Evolutionary conservation across 345 rosid genomes (phyloP).

Genomic region (Chamaenerion angustifolium): DNA sequence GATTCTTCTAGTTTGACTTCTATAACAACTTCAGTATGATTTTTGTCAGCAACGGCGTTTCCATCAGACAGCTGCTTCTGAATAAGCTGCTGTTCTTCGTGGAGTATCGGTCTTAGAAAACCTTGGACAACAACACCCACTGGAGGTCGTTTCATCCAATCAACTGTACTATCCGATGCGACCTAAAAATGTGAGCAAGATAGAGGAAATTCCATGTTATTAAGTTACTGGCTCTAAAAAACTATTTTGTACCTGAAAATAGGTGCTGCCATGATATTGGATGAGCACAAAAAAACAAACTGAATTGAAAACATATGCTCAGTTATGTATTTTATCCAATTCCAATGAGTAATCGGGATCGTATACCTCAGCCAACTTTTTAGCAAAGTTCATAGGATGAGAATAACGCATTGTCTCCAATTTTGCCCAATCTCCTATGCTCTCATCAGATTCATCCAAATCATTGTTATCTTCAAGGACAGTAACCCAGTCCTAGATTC

Average conservation of each 20-base stretch:
- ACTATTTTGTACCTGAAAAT: no score
- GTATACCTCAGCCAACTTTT: slow-evolving; percentile 56
- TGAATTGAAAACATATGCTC: no score
- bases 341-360: neutral
- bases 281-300: no score
- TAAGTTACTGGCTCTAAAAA: no score
- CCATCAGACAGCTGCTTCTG: slow-evolving; percentile 37
- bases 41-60: slow-evolving; percentile 15
- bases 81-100: slow-evolving; percentile 61
- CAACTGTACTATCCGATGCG: slow-evolving; percentile 61
- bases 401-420: slow-evolving; percentile 81
- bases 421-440: slow-evolving; percentile 78
- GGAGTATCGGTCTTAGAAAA: slow-evolving; percentile 56
- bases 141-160: slow-evolving; percentile 87
- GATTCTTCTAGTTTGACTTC: slow-evolving; percentile 28
- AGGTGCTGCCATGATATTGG: no score
- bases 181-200: slow-evolving; percentile 29
- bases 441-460: slow-evolving; percentile 41
- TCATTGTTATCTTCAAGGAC: slow-evolving; percentile 53
- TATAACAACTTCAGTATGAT: slow-evolving; percentile 18
- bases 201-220: no score
- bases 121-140: slow-evolving; percentile 84
- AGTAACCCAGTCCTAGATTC: slow-evolving; percentile 63
- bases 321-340: no score
- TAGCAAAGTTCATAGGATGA: slow-evolving; percentile 91